Evolutionary conservation across 306 rosid species (phyloP).

Genomic region (Cyclanthera cordifolia): DNA sequence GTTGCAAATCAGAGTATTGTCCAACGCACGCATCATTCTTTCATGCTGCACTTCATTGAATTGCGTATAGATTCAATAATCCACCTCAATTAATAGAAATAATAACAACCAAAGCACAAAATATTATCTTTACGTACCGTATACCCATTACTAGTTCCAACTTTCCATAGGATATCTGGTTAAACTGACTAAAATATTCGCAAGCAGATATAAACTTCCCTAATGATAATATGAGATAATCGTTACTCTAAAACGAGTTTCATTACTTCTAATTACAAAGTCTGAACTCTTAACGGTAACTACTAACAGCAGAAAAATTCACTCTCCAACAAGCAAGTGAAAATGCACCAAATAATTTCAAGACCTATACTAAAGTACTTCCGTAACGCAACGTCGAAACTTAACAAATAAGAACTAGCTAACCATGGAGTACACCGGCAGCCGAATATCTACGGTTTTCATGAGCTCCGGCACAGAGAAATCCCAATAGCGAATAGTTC

Average conservation of each 20-base stretch:
- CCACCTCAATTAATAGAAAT: not conserved
- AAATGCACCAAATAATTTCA: not conserved
- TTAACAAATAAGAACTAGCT: not conserved
- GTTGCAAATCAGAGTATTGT: not conserved
- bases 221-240: too few relatives aligned
- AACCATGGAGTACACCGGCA: slow-evolving; percentile 73
- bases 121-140: not conserved
- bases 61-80: not conserved
- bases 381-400: not conserved
- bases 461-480: slow-evolving; percentile 48
- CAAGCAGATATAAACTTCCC: too few relatives aligned
- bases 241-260: too few relatives aligned
- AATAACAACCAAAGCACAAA: not conserved
- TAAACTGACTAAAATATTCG: too few relatives aligned
- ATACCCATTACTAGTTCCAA: not conserved
- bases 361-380: not conserved
- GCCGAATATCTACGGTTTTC: slow-evolving; percentile 34
- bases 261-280: too few relatives aligned
- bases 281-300: too few relatives aligned
- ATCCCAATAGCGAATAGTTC: slow-evolving; percentile 79
- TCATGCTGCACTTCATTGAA: not conserved
- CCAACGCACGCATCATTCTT: not conserved
- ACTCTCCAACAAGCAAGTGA: not conserved
- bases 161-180: not conserved
- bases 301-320: too few relatives aligned